A percentile compares a stretch with the other conserved stretches of the same genome.
Conservation (phyloP, 208 protist species). For the Blastocrithidia nonstop region DNA sequence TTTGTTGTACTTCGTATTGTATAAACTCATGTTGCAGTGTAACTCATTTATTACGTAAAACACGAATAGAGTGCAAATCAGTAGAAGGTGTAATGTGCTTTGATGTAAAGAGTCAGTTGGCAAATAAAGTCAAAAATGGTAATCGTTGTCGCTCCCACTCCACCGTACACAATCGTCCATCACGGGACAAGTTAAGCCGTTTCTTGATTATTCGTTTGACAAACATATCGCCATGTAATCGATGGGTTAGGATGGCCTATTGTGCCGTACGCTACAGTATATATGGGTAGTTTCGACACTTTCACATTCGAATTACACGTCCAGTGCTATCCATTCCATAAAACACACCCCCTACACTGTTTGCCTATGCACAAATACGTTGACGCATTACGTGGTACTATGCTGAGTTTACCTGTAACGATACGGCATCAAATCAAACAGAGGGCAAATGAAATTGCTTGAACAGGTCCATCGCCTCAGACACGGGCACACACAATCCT, state of each 20-base stretch:
- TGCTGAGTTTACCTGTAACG: conserved; percentile 13
- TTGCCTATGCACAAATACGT: conserved; percentile 12
- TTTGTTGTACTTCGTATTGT: conserved; percentile 5
- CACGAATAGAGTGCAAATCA: conserved; percentile 17
- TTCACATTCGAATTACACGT: conserved; percentile 56
- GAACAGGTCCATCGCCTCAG: conserved; percentile 17
- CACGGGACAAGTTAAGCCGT: conserved; percentile 22
- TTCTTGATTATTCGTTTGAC: conserved; percentile 36
- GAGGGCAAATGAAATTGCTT: conserved; percentile 19
- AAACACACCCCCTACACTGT: conserved; percentile 49
- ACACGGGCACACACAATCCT: conserved; percentile 41
- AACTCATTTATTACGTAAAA: conserved; percentile 42
- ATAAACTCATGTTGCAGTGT: conserved; percentile 28
- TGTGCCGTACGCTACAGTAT: conserved; percentile 47
- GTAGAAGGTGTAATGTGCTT: conserved; percentile 34
- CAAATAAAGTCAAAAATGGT: conserved; percentile 32
- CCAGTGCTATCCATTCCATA: conserved; percentile 35
- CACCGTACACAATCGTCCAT: conserved; percentile 15
- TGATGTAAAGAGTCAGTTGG: conserved; percentile 44
- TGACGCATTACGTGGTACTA: conserved; percentile 24
- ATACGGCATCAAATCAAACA: conserved; percentile 2
- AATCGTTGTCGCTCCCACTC: conserved; percentile 44
- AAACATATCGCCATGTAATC: conserved; percentile 23
- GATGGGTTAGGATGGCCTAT: conserved; percentile 56
- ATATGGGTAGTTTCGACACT: conserved; percentile 35